Evolutionary conservation across 257 asterid genomes (phyloP).

Genomic region (Fraxinus americana): DNA sequence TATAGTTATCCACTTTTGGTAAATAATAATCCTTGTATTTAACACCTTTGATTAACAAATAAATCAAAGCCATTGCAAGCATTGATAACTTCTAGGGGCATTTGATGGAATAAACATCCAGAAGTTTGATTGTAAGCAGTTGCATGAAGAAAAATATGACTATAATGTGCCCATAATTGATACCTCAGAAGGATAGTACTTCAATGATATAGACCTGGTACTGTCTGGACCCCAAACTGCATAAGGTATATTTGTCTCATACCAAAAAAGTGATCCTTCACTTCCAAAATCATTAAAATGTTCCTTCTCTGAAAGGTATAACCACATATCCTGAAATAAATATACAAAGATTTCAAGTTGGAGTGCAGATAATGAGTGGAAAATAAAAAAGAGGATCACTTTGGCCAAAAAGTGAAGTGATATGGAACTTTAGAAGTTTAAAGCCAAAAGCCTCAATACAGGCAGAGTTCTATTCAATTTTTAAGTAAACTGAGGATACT

Average conservation of each 20-base stretch:
- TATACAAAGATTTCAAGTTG: neutral
- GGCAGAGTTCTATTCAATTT: neutral
- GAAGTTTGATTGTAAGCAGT: conserved; percentile 15
- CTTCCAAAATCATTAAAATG: conserved; percentile 72
- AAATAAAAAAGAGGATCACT: neutral
- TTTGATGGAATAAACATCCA: neutral
- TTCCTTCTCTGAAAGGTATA: conserved; percentile 80
- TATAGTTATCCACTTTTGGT: neutral
- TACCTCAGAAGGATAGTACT: conserved; percentile 87
- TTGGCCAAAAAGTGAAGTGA: neutral
- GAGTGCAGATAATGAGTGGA: neutral
- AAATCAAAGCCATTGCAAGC: neutral
- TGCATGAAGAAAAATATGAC: conserved; percentile 12
- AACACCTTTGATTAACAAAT: neutral
- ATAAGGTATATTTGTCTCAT: conserved; percentile 91
- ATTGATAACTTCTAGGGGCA: neutral
- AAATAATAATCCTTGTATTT: neutral
- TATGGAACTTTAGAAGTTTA: neutral
- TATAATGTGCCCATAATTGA: conserved; percentile 15
- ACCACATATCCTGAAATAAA: conserved; percentile 85
- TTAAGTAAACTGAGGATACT: neutral
- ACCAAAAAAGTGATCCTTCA: conserved; percentile 89
- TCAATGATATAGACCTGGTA: conserved; percentile 66
- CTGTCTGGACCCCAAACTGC: conserved; percentile 93
- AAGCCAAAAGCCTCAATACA: neutral